Evolutionary conservation across 1,284 basidiomycete genomes (phyloP).

Genomic region (Heterobasidion occidentale): DNA sequence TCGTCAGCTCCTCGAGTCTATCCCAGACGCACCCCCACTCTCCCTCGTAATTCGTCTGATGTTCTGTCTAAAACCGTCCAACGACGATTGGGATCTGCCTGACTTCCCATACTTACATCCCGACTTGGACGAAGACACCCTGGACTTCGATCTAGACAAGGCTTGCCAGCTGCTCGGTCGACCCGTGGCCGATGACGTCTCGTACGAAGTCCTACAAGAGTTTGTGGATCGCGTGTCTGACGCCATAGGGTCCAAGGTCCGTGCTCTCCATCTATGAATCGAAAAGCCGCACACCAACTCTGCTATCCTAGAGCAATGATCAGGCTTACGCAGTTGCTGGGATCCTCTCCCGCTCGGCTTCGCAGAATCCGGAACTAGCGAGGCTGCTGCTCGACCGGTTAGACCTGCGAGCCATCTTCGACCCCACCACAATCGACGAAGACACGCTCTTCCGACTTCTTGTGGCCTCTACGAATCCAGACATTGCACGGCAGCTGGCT

Average conservation of each 20-base stretch:
- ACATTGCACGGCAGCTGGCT: conserved; percentile 43
- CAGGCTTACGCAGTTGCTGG: conserved; percentile 53
- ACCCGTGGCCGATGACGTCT: conserved; percentile 48
- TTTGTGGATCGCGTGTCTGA: conserved; percentile 49
- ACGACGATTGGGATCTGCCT: conserved; percentile 68
- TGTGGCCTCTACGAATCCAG: conserved; percentile 55
- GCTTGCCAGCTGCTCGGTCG: conserved; percentile 41
- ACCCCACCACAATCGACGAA: conserved; percentile 43
- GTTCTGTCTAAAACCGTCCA: conserved; percentile 67
- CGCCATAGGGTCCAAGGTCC: conserved; percentile 44
- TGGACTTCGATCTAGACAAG: conserved; percentile 45
- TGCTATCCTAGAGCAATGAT: conserved; percentile 32
- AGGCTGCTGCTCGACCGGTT: conserved; percentile 40
- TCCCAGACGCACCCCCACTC: conserved; percentile 53
- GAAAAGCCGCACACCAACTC: neutral
- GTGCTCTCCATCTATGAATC: neutral
- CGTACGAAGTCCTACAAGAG: conserved; percentile 33
- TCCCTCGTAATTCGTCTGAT: conserved; percentile 57
- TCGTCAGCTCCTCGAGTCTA: conserved; percentile 46
- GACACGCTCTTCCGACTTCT: conserved; percentile 45
- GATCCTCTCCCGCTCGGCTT: conserved; percentile 51
- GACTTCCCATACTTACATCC: conserved; percentile 65
- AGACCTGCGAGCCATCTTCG: conserved; percentile 47
- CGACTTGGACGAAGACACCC: conserved; percentile 37
- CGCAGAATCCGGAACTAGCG: conserved; percentile 45